Evolutionary conservation across 495 filamentous ascomycete species (phyloP), one percentile per base, ranked within the genome.

Genomic region (Tuber indicum): DNA sequence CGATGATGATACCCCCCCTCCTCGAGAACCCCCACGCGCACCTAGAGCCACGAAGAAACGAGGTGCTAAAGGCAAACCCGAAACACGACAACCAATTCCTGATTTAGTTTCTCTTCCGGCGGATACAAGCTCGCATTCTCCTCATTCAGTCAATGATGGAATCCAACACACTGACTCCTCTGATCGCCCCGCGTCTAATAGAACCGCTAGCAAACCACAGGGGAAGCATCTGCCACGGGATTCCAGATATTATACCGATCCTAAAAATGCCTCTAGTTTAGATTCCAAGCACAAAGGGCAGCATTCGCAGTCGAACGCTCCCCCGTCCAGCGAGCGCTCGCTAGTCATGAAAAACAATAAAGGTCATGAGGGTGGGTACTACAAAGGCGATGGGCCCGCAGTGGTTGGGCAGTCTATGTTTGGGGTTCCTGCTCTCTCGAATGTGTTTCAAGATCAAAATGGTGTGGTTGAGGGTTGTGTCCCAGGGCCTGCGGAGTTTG

Each of bases 401-500:
- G 58, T 66, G 32, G 32, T 66, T 36, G 58, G 58, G 32, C 58
- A 66, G 26, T 66, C 58, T 66, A 66, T 66, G 58, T 66, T 66
- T 36, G 58, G 58, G 16, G 3, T 66, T 14, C 58, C 58, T 8
- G 58, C 58, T 16, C 58, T 36, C 14, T 66, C 26, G 58, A 66
- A 66, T 16, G 26, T 66, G 26, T 66, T 66, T 66, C 58, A 66
- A 36, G 58, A 66, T 8, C 58, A 66, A 32, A 16, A 32, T 19
- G 58, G 58, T 36, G 58, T 66, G 72, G 72, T 7, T 71, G 58
- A 39, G 73, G 71, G n/a, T 76, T 72, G 44, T 42, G n/a, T 3
- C 73, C 71, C 19, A 74, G 77, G 23, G 71, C 78, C 58, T 80
- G 71, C 77, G n/a, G 78, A 80, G 52, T 77, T 77, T 66, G 74